These are phyloP conservation scores for Aspergillus tanneri DNA, from an alignment of 2,329 filamentous ascomycete species.

Conservation along the genomic window DNA sequence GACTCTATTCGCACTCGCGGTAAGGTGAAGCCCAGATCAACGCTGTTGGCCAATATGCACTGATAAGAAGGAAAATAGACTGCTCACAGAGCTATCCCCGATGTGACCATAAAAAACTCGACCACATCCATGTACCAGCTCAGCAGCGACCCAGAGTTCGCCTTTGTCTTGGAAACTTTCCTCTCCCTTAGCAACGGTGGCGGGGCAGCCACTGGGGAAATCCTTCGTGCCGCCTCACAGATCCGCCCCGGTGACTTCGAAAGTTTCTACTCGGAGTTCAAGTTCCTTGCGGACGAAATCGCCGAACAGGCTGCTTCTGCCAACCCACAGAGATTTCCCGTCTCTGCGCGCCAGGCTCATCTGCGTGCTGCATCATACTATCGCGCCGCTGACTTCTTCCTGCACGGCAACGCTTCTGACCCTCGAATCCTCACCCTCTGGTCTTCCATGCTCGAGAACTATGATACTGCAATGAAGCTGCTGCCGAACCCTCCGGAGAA, in stretches of 20 bases:
- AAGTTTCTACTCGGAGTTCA: constrained; percentile 16
- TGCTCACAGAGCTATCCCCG: no score
- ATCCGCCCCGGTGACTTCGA: constrained; percentile 19
- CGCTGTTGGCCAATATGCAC: no score
- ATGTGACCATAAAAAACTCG: no score
- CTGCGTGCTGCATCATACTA: constrained; percentile 36
- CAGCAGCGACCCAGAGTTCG: constrained; percentile 19
- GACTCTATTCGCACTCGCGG: no score
- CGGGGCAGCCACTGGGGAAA: constrained; percentile 18
- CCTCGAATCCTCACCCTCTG: constrained; percentile 38
- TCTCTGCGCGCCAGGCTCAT: constrained; percentile 1
- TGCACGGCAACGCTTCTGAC: constrained; percentile 44
- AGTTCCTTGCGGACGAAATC: neutral
- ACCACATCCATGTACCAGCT: no score
- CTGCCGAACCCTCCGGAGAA: no score
- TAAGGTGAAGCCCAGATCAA: no score
- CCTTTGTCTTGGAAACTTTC: constrained; percentile 18
- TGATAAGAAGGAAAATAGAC: no score
- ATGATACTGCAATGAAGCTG: no score
- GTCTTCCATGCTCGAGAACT: no score
- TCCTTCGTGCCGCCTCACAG: constrained; percentile 20
- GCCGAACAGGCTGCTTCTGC: constrained; percentile 16
- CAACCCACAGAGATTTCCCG: constrained; percentile 11
- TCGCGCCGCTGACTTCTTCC: constrained; percentile 45
- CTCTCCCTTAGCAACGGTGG: constrained; percentile 11